Conservation (phyloP, 1,284 basidiomycete species). For the Melampsora americana region DNA sequence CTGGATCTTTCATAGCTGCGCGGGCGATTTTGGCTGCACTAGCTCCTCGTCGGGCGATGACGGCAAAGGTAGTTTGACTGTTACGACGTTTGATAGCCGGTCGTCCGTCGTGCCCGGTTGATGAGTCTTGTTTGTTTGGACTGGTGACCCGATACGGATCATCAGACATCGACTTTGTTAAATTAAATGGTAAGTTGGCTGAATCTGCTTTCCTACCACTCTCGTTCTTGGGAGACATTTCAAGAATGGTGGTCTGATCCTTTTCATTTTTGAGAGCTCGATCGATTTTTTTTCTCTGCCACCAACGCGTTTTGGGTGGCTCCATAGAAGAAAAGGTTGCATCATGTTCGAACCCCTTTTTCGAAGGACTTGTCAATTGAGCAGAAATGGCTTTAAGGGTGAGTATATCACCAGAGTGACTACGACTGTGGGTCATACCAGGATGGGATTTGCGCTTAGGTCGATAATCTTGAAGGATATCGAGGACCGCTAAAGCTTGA, state of each 20-base stretch:
- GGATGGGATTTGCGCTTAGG: constrained; percentile 58
- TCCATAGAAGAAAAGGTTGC: background rate
- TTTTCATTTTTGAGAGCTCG: background rate
- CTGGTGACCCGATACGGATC: background rate
- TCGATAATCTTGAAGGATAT: constrained; percentile 67
- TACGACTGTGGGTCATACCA: background rate
- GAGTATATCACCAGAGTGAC: background rate
- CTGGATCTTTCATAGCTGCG: constrained; percentile 47
- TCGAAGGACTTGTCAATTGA: background rate
- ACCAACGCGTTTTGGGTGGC: background rate
- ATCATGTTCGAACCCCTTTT: background rate
- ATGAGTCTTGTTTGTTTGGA: background rate
- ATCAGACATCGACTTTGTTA: background rate
- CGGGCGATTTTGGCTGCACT: constrained; percentile 46
- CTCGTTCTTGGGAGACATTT: constrained; percentile 5
- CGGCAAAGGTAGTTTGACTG: constrained; percentile 28
- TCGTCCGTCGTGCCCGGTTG: background rate
- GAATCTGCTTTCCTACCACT: background rate
- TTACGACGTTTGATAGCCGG: constrained; percentile 16
- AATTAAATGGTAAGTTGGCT: background rate
- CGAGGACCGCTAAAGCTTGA: constrained; percentile 63
- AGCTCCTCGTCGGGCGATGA: constrained; percentile 43
- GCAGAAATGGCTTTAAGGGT: background rate
- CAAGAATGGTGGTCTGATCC: constrained; percentile 5
- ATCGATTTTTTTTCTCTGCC: background rate